phyloP scores from a whole-genome alignment of 441 rosid species.

The Erodium moschatum region DNA sequence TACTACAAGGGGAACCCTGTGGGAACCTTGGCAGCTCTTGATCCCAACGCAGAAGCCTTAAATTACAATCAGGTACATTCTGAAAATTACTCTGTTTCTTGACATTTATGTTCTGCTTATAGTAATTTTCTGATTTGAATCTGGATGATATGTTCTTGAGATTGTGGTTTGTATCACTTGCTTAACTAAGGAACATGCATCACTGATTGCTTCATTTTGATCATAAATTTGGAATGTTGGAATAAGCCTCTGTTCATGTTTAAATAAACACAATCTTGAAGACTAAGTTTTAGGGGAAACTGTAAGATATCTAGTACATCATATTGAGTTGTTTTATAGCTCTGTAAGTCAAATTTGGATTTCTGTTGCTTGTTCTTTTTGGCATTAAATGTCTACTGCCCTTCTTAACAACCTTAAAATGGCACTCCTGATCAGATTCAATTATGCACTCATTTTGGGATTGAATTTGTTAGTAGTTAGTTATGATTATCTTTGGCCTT shows the following conservation, averaged over 20 bases:
- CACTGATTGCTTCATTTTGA: not conserved
- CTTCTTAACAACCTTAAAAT: not conserved
- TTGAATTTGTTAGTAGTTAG: not conserved
- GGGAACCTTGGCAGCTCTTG: constrained; percentile 43
- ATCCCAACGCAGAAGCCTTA: constrained; percentile 35
- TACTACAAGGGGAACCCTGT: constrained; percentile 34
- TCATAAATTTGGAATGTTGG: constrained; percentile 2
- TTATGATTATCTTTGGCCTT: not conserved
- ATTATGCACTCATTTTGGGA: not conserved
- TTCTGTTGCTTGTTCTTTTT: not conserved
- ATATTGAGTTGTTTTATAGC: not conserved
- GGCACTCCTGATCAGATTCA: not conserved
- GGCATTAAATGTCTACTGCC: not conserved
- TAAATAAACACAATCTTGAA: not conserved
- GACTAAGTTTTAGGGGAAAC: not conserved
- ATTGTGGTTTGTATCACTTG: not conserved
- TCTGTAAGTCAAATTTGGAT: not conserved
- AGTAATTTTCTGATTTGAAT: not conserved
- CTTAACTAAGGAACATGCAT: not conserved
- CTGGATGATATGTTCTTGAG: constrained; percentile 15
- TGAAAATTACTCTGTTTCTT: not conserved
- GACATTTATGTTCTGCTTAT: not conserved
- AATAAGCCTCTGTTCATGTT: not conserved
- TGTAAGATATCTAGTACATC: not conserved
- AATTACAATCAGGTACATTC: constrained; percentile 39